Evolutionary conservation across 179 eudicot species (phyloP), one percentile per base, ranked within the genome.

Genomic region (Nepenthes alata): DNA sequence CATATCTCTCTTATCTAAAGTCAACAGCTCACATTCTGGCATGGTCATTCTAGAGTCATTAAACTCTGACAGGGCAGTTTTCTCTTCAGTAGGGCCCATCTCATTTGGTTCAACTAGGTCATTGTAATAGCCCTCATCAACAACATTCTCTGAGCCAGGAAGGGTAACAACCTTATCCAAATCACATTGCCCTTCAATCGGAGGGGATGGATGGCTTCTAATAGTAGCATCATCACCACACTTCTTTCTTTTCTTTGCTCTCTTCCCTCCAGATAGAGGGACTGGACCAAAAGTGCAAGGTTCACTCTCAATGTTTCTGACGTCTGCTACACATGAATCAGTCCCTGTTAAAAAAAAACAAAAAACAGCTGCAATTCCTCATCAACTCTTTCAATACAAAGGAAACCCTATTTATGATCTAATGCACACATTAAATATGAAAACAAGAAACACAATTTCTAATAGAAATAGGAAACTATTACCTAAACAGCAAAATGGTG

Each of bases 161-260:
- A 37, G 13, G 2, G 8, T 44, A 49, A 12, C 51, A 57, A 57
- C 70, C 37, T 68, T 4, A 50, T 50, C 53, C 37, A 58, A 8
- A 53, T 60, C 60, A 71, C 45, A 16, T 4, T 35, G 55, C 53
- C 55, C 67, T 50, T 52, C 56, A 61, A 52, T 15, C 38, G 47
- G 59, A 47, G 58, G n/a, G 15, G 53, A 50, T 50, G n/a, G 50
- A 59, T 49, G 67, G 54, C 67, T 66, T 41, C 25, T 48, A 49
- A 52, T 16, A 41, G 38, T 64, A 58, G 54, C 52, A 56, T 64
- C 73, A 50, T 39, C 61, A 39, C 34, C 59, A 1, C 41, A n/a
- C 58, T 78, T 74, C 76, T 72, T 69, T 39, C 67, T 34, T 39
- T 52, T 71, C 65, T 62, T 74, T 38, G 59, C 37, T 16, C 51